Base-by-base conservation (phyloP, 495 filamentous ascomycete species). In the Trichoderma reesei region DNA sequence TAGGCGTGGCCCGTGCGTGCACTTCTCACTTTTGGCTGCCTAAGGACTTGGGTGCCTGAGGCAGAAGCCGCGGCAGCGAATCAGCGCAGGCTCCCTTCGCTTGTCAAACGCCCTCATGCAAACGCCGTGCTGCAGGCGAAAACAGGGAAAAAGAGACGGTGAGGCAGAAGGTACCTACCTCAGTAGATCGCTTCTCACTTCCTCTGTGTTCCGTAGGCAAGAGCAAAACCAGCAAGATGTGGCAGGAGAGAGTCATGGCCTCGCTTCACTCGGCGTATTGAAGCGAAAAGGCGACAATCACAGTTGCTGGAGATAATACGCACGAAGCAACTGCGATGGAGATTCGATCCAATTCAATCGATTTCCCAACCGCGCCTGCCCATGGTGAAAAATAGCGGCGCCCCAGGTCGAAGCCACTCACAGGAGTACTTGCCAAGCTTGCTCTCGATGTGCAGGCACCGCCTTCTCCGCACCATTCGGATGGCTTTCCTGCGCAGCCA, bases 31-130 rank as follows among this genome's bases (percentile, higher is more conserved):
- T 16, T n/a, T 54, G 6, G 51, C 7, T 56, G 51, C 51, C 51
- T 56, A 56, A 1, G 26, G 51, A 56, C 10, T 18, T 7, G 14
- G 26, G 18, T 56, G 51, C 51, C 51, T 56, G 51, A 56, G 51
- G 51, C 6, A 31, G 16, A 36, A 2, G 14, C 8, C 9, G 3
- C 31, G 13, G 16, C 11, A 56, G 48, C 18, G 10, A 14, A 56
- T 33, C 51, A 34, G 26, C 18, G 14, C 51, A 56, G 51, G 51
- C 51, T 14, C 44, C 44, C 41, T 8, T 46, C 42, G 42, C 42
- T 46, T 46, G 48, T 20, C 48, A 56, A 56, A 33, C 48, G 48
- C 31, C 46, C 51, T 56, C 51, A 56, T 33, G 31, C 51, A 56
- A 31, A 34, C 20, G 42, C 42, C 42, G 42, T 46, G 13, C 42